A percentile compares a stretch with the other conserved stretches of the same genome.
Conservation (phyloP, 2,329 filamentous ascomycete species). For the Botrytis hyacinthi region DNA sequence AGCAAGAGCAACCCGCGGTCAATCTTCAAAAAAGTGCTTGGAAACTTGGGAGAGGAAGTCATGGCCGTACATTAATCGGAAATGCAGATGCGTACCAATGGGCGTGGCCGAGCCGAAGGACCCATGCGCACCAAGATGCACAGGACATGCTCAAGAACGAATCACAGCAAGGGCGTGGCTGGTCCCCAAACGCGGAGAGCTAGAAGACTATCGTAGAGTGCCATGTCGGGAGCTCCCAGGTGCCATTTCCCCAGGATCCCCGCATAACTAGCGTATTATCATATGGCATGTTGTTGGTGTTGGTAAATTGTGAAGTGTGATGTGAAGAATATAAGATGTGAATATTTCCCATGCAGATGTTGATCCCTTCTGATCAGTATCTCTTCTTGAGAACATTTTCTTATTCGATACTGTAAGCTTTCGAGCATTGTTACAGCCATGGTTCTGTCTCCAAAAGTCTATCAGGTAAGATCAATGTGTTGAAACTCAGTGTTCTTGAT, state of each 20-base stretch:
- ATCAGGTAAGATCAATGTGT: conserved; percentile 32
- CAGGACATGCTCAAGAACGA: background rate
- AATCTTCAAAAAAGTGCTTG: background rate
- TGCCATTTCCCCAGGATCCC: conserved; percentile 21
- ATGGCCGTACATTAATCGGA: background rate
- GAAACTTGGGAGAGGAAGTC: background rate
- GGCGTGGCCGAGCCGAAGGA: background rate
- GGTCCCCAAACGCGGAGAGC: background rate
- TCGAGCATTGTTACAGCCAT: conserved; percentile 19
- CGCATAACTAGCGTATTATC: conserved; percentile 10
- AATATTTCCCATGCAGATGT: background rate
- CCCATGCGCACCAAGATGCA: background rate
- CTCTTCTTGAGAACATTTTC: conserved; percentile 1
- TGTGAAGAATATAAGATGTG: conserved; percentile 16
- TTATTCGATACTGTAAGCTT: conserved; percentile 7
- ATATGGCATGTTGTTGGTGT: conserved; percentile 5
- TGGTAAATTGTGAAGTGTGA: background rate
- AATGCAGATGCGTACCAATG: conserved; percentile 14
- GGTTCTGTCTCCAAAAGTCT: conserved; percentile 38
- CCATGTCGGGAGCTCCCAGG: background rate
- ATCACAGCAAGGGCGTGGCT: background rate
- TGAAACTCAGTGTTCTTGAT: background rate
- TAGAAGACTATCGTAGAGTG: background rate
- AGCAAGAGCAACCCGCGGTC: background rate
- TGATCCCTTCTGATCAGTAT: background rate